Base-by-base conservation (phyloP, 495 filamentous ascomycete genomes). In the Penicillium robsamsonii region DNA sequence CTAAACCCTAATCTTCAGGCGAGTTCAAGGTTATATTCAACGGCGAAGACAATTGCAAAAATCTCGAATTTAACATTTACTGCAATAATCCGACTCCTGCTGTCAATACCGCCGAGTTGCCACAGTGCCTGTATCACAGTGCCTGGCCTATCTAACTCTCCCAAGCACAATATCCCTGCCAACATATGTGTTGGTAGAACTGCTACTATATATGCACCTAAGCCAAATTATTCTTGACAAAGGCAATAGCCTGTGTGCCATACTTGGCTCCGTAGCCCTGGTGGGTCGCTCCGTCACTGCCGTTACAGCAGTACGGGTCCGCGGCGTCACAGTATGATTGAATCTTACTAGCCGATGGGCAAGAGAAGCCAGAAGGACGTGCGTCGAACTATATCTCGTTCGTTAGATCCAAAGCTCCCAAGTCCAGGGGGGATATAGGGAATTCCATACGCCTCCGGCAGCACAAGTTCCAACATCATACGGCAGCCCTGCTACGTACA, bases 281-380 rank as follows among this genome's bases (percentile, higher is more conserved):
- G 65, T 86, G 84, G 6, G 76, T 76, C 52, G 74, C 73, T 6
- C 73, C 74, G 59, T 85, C 70, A 67, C 68, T 84, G 50, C 84
- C 83, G 45, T 78, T 84, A 73, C 82, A 85, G 75, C 83, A 87
- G 67, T 84, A 85, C 10, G 83, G 84, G 66, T 87, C 84, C 5
- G 80, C 56, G 24, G 78, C 63, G 67, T 87, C 83, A 66, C 84
- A 87, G 75, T 86, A 87, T 11, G 75, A 81, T 67, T 84, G 66
- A 51, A 87, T 79, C 65, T 78, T 83, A 58, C 56, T 62, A 13
- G 76, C 81, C 12, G 66, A 69, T 8, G 80, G 75, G 71, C 84
- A 85, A 38, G 49, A 59, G 63, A 79, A 85, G 31, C 81, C 83
- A n/a, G 70, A 64, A 0, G 81, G 77, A 20, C 83, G 80, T 57